These are phyloP conservation scores for Dianthus caryophyllus DNA, from an alignment of 148 eudicot genomes.

Conservation along the genomic window DNA sequence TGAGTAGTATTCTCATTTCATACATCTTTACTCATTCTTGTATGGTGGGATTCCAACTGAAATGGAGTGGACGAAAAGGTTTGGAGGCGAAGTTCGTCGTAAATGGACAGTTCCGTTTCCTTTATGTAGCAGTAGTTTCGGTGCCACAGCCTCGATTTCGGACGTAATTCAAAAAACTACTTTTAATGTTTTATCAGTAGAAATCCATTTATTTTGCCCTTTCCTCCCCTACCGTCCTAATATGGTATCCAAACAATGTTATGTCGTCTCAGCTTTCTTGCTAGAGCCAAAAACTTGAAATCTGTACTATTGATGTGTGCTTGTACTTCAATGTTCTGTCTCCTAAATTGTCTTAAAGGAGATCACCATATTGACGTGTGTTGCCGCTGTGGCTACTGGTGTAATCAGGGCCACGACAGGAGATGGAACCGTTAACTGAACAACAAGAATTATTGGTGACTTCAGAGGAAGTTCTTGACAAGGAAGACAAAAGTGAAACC, in stretches of 20 bases:
- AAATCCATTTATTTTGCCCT: no score
- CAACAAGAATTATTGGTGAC: constrained; percentile 52
- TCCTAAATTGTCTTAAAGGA: neutral
- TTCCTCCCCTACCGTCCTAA: neutral
- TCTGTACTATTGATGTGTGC: neutral
- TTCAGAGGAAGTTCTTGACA: constrained; percentile 35
- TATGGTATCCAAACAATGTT: no score
- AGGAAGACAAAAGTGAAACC: constrained; percentile 32
- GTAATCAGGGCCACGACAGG: constrained; percentile 42
- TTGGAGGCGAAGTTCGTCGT: no score
- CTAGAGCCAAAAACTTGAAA: neutral
- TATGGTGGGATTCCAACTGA: no score
- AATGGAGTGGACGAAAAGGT: neutral
- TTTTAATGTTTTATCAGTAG: no score
- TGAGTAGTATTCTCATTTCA: constrained; percentile 35
- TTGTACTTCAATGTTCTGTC: neutral
- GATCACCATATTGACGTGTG: neutral
- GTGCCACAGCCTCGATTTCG: no score
- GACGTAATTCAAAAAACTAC: no score
- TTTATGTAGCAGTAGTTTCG: no score
- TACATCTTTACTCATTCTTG: neutral
- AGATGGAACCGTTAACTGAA: constrained; percentile 58
- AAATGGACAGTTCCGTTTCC: no score
- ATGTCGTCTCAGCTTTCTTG: neutral
- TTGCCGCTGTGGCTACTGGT: constrained; percentile 4